A percentile compares a stretch with the other conserved stretches of the same genome.
Evolutionary conservation across 1,139 yeast genomes (phyloP).

Genomic region (Kodamaea ohmeri): DNA sequence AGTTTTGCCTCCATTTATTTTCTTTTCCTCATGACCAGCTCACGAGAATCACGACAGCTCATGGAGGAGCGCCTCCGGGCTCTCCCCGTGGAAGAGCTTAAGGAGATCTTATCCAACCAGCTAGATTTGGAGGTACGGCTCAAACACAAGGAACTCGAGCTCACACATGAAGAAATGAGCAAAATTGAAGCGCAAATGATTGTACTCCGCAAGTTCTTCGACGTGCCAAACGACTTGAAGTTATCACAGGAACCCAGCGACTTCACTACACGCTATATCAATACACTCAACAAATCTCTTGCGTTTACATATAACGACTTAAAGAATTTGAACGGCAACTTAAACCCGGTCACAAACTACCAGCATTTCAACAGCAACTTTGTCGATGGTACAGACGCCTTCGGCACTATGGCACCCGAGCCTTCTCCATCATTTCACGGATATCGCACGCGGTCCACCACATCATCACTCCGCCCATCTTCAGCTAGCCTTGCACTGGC

Average conservation of each 20-base stretch:
- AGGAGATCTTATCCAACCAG: conserved; percentile 45
- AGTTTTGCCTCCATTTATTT: no score
- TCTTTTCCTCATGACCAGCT: no score
- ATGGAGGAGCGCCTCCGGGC: conserved; percentile 23
- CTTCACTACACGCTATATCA: conserved; percentile 48
- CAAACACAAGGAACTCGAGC: conserved; percentile 62
- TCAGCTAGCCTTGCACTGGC: conserved; percentile 5
- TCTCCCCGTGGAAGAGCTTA: conserved; percentile 39
- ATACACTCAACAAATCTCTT: conserved; percentile 36
- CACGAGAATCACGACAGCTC: no score
- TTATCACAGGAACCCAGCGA: conserved; percentile 47
- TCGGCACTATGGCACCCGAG: conserved; percentile 1
- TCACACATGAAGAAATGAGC: conserved; percentile 60
- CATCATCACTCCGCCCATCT: conserved; percentile 47
- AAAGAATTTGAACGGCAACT: conserved; percentile 12
- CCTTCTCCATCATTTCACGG: conserved; percentile 21
- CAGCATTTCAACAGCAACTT: conserved; percentile 13
- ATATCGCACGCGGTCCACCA: conserved; percentile 50
- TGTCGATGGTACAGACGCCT: conserved; percentile 7
- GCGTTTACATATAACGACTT: conserved; percentile 31
- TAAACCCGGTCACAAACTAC: conserved; percentile 9
- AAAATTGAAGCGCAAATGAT: conserved; percentile 63
- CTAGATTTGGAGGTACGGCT: conserved; percentile 68
- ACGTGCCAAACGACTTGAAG: conserved; percentile 38
- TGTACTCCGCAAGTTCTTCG: conserved; percentile 52